A percentile compares a stretch with the other conserved stretches of the same genome.
phyloP scores from a whole-genome alignment of 2,329 filamentous ascomycete species.

The Diaporthe citriasiana region DNA sequence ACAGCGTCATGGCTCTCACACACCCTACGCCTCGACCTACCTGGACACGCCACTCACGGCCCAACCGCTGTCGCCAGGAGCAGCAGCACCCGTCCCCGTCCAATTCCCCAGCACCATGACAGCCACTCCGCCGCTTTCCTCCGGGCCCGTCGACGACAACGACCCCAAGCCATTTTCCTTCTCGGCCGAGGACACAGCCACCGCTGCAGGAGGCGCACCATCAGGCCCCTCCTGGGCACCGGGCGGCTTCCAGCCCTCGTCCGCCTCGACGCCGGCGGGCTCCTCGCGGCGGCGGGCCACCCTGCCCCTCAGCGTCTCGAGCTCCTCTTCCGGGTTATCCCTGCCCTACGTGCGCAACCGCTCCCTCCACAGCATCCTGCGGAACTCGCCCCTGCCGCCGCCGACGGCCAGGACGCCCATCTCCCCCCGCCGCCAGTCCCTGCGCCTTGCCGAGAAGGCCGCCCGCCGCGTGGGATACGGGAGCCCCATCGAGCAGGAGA shows the following conservation, averaged over 20 bases:
- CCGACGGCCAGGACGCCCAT: conserved; percentile 63
- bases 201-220: neutral
- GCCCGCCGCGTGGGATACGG: conserved; percentile 73
- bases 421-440: conserved; percentile 68
- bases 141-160: conserved; percentile 60
- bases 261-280: conserved; percentile 41
- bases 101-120: conserved; percentile 71
- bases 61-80: conserved; percentile 63
- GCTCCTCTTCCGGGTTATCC: conserved; percentile 44
- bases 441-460: conserved; percentile 67
- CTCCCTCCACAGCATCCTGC: conserved; percentile 73
- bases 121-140: conserved; percentile 71
- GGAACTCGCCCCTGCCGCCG: conserved; percentile 75
- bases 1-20: conserved; percentile 51
- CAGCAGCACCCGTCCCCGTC: conserved; percentile 52
- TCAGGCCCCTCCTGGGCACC: conserved; percentile 24
- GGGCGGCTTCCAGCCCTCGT: conserved; percentile 51
- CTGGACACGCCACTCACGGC: conserved; percentile 69
- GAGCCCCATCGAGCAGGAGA: conserved; percentile 74
- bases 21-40: conserved; percentile 61
- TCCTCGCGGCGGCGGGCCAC: conserved; percentile 56
- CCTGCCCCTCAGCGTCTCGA: conserved; percentile 48
- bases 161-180: conserved; percentile 60
- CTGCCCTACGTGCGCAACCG: conserved; percentile 72
- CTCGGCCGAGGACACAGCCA: conserved; percentile 45